Base-by-base conservation (phyloP, 495 filamentous ascomycete species). In the Darksidea phi region DNA sequence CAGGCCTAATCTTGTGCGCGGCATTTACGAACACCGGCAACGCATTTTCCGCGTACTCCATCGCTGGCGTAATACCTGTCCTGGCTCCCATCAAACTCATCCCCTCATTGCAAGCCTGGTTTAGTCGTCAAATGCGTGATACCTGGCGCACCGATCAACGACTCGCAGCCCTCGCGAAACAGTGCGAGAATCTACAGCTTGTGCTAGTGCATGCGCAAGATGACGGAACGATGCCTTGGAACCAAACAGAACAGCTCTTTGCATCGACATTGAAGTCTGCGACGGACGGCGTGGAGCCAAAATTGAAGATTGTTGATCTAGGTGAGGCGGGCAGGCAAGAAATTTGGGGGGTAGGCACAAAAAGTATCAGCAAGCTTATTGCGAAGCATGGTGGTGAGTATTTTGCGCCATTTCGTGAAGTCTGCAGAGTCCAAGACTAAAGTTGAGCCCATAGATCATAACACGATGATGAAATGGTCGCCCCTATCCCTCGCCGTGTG, bases 1-100 rank as follows among this genome's bases (percentile, higher is more conserved):
- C 64, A n/a, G 71, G 71, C 7, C 42, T 70, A 24, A 66, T 73
- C 6, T 61, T 71, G 21, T 66, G 63, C 41, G 67, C 67, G 12
- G 50, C 57, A 2, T 69, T 69, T 41, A 66, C 54, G 1, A 60
- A 67, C 46, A 28, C 54, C 0, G 55, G 41, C 6, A 60, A 43
- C 21, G 67, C 59, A 6, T 69, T 69, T 36, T 47, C 51, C 18
- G 43, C 49, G 1, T 66, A 67, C 43, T 59, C 54, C 7, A 55
- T 66, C 20, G 67, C 32, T 12, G 63, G 51, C 12, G 36, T 69
- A 17, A 8, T 63, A 3, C 63, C 63, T 4, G 26, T 69, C 23
- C 37, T 66, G 21, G 61, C 62, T 2, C 67, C 67, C 13, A 18
- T 69, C 5, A 64, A 64, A 21, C 17, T 52, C 13, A 48, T 66